phyloP scores from a whole-genome alignment of 2,329 filamentous ascomycete species.

The Fusarium sp. region DNA sequence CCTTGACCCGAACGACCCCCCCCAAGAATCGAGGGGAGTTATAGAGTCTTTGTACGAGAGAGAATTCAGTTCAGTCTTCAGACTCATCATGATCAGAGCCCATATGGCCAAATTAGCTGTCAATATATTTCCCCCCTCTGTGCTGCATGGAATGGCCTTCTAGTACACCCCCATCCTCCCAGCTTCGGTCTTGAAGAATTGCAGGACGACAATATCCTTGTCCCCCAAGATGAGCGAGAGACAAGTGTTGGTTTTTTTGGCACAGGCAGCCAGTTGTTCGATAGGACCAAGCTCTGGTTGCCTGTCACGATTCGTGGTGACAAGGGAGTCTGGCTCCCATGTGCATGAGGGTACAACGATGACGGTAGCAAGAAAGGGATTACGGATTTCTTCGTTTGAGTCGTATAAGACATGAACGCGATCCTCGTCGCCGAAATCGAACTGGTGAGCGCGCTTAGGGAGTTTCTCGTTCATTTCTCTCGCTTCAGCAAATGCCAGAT shows the following conservation, averaged over 20 bases:
- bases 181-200: neutral
- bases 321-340: neutral
- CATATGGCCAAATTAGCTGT: neutral
- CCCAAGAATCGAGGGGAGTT: neutral
- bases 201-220: neutral
- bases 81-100: neutral
- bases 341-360: neutral
- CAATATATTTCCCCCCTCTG: neutral
- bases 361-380: neutral
- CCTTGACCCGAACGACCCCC: neutral
- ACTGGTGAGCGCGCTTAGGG: neutral
- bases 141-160: neutral
- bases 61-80: neutral
- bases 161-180: neutral
- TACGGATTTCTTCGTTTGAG: fast-evolving
- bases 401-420: neutral
- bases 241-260: neutral
- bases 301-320: neutral
- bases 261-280: neutral
- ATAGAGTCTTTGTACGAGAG: too few relatives aligned
- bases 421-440: neutral
- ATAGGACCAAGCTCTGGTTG: neutral
- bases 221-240: neutral
- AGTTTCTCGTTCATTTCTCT: neutral
- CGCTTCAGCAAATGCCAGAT: neutral